Conservation (phyloP, 176 grass and related monocot species). For the Oryza australiensis region DNA sequence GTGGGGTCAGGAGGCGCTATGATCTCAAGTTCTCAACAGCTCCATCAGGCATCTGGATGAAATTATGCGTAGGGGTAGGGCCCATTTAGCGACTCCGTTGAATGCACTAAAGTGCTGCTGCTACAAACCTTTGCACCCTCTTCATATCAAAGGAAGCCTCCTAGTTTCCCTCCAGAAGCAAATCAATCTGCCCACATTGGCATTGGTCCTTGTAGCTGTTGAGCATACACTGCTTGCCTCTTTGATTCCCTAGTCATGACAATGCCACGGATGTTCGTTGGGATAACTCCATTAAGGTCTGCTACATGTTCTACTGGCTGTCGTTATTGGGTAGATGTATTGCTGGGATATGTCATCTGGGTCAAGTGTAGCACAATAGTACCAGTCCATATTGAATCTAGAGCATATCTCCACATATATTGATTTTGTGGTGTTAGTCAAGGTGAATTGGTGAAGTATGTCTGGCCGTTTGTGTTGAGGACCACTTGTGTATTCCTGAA, state of each 20-base stretch:
- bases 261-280: neutral
- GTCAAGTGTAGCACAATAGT: conserved; percentile 45
- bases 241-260: neutral
- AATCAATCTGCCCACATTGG: conserved; percentile 9
- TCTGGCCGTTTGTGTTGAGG: conserved; percentile 27
- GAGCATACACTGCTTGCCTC: neutral
- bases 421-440: neutral
- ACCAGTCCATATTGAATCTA: neutral
- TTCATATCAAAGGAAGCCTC: conserved; percentile 40
- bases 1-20: conserved; percentile 40
- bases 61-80: conserved; percentile 36
- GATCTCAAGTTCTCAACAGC: conserved; percentile 22
- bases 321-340: conserved; percentile 34
- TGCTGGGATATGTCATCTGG: conserved; percentile 42
- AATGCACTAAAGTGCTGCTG: conserved; percentile 31
- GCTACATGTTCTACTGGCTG: neutral
- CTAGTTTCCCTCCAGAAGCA: conserved; percentile 29
- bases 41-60: conserved; percentile 46
- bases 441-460: conserved; percentile 21
- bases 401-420: neutral
- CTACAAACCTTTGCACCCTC: conserved; percentile 26
- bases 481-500: conserved; percentile 12
- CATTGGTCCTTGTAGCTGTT: conserved; percentile 23
- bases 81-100: conserved; percentile 31
- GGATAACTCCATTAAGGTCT: neutral